Evolutionary conservation across 257 asterid genomes (phyloP).

Genomic region (Nicotiana benthamiana): DNA sequence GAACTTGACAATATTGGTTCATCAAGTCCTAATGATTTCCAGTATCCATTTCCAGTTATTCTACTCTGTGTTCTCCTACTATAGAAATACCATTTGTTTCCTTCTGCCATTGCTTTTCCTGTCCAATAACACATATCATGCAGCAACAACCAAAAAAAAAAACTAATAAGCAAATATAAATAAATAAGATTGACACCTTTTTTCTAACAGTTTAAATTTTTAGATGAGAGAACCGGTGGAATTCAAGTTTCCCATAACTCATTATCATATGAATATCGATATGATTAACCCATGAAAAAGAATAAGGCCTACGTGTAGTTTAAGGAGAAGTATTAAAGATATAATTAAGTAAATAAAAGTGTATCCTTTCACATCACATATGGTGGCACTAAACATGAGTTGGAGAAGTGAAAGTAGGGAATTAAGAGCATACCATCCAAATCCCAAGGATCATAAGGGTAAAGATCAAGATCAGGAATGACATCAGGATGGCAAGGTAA

Average conservation of each 20-base stretch:
- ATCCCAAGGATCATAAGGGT: slow-evolving; percentile 96
- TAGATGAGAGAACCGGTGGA: no score
- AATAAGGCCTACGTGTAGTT: not conserved
- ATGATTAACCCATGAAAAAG: not conserved
- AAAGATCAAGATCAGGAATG: slow-evolving; percentile 93
- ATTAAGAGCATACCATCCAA: slow-evolving; percentile 41
- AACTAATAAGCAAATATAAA: no score
- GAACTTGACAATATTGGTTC: slow-evolving; percentile 52
- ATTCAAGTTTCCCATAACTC: not conserved
- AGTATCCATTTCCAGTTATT: slow-evolving; percentile 60
- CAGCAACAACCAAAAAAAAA: no score
- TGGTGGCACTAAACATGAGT: not conserved
- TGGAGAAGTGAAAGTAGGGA: not conserved
- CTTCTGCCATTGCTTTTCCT: slow-evolving; percentile 97
- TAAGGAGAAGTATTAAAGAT: no score
- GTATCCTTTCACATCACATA: not conserved
- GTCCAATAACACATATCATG: not conserved
- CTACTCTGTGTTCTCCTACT: slow-evolving; percentile 77
- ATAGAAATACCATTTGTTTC: slow-evolving; percentile 83
- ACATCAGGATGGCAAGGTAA: slow-evolving; percentile 84
- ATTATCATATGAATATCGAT: not conserved
- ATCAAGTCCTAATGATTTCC: slow-evolving; percentile 65
- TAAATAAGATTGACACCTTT: not conserved
- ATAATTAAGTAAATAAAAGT: no score
- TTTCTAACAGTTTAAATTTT: not conserved